Evolutionary conservation across 2,329 filamentous ascomycete species (phyloP).

Genomic region (Aspergillus ruber): DNA sequence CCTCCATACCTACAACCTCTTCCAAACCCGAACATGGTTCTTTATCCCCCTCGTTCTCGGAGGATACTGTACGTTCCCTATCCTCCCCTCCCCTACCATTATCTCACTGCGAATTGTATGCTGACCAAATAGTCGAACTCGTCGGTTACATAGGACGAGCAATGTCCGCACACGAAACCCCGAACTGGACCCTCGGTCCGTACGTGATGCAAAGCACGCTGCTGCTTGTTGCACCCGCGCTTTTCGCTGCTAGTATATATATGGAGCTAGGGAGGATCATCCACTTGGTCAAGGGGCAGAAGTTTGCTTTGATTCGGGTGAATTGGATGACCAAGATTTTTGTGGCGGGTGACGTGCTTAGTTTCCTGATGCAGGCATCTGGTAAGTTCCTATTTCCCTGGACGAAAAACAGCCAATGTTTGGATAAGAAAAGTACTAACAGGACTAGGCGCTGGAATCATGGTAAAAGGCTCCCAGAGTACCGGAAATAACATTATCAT

Average conservation of each 20-base stretch:
- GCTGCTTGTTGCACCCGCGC: slow-evolving; percentile 18
- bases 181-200: slow-evolving; percentile 17
- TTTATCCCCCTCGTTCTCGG: slow-evolving; percentile 27
- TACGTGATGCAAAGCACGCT: slow-evolving; percentile 22
- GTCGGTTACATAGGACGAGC: slow-evolving; percentile 49
- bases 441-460: slow-evolving; percentile 21
- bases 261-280: slow-evolving; percentile 21
- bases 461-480: slow-evolving; percentile 10
- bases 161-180: slow-evolving; percentile 32
- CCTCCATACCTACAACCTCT: slow-evolving; percentile 17
- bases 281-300: slow-evolving; percentile 14
- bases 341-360: slow-evolving; percentile 22
- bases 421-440: too few species aligned
- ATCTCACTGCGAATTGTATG: too few species aligned
- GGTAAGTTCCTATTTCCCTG: slow-evolving; percentile 10
- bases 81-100: too few species aligned
- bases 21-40: slow-evolving; percentile 20
- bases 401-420: too few species aligned
- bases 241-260: slow-evolving; percentile 24
- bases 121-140: slow-evolving; percentile 37
- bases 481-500: slow-evolving; percentile 21
- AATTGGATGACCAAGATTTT: slow-evolving; percentile 24
- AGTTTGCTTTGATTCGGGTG: slow-evolving; percentile 15
- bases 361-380: slow-evolving; percentile 25
- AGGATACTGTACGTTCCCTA: slow-evolving; percentile 31